Evolutionary conservation across 1,139 yeast genomes (phyloP), one percentile per base, ranked within the genome.

Genomic region (Blastobotrys raffinosifermentans): DNA sequence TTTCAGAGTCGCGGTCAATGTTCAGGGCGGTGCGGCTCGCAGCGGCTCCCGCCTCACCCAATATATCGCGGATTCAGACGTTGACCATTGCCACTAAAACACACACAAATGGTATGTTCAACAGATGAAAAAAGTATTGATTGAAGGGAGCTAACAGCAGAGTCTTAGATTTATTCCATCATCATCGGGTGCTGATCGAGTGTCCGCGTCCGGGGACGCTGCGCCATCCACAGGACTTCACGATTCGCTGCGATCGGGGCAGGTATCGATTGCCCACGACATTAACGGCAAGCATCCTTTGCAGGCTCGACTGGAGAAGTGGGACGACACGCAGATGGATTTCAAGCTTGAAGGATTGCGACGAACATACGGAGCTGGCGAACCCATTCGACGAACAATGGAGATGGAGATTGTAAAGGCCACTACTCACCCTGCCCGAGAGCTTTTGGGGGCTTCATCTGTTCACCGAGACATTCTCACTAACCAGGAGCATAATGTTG

Each of bases 311-410:
- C 63, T 91, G 31, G 63, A 66, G 40, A 72, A 77, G 52, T 91
- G 97, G 97, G 93, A 87, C 19, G 69, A 70, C 39, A 80, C 83
- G 7, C 91, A 85, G 55, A 72, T 71, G 34, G 77, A 77, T 29
- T 67, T 82, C 48, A 77, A 78, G 53, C 57, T 87, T 67, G 94
- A 87, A 57, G 77, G 77, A 40, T 80, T 83, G 61, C 75, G 94
- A 56, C 75, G 94, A 47, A 66, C 85, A 18, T 87, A 82, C 60
- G 98, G 98, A 19, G 81, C 94, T 32, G 96, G 94, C 9, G 97
- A 85, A 55, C 95, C 97, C 5, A 78, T 91, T 50, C 80, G 86
- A 60, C 75, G 96, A 57, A 77, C 83, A 19, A 84, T 91, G 84
- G 97, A 93, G 50, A 65, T 85, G 54, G 70, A 74, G 40, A 73